Evolutionary conservation across 2,329 filamentous ascomycete genomes (phyloP).

Genomic region (Metarhizium guizhouense): DNA sequence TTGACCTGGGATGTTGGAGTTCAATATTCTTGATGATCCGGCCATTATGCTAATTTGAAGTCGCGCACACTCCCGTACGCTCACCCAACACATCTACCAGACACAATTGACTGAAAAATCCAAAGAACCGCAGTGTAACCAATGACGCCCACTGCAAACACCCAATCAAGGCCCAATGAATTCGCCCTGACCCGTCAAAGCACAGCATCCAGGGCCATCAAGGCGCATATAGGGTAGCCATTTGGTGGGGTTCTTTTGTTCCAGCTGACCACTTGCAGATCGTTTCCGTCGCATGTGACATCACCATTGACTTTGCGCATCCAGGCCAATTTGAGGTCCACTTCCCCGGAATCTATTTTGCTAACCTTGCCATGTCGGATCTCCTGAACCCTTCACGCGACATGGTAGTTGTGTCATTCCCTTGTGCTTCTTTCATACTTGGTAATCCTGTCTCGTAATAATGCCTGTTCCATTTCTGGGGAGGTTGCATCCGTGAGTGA

Average conservation of each 20-base stretch:
- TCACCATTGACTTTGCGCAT: background rate
- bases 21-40: too few relatives aligned
- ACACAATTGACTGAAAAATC: too few relatives aligned
- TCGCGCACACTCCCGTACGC: too few relatives aligned
- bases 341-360: background rate
- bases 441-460: constrained; percentile 2
- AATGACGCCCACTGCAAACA: too few relatives aligned
- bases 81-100: too few relatives aligned
- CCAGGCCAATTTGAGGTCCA: background rate
- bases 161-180: too few relatives aligned
- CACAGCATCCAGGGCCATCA: background rate
- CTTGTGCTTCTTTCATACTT: background rate
- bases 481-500: constrained; percentile 40
- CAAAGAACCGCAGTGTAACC: too few relatives aligned
- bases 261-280: background rate
- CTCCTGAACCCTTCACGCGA: background rate
- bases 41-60: too few relatives aligned
- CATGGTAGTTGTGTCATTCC: background rate
- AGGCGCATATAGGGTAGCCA: background rate
- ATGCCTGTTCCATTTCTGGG: constrained; percentile 47
- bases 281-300: constrained; percentile 6
- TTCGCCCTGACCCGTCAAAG: background rate
- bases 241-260: background rate
- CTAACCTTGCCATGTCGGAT: background rate
- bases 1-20: too few relatives aligned